Evolutionary conservation across 2,329 filamentous ascomycete genomes (phyloP), one percentile per base, ranked within the genome.

Genomic region (Beauveria brongniartii): DNA sequence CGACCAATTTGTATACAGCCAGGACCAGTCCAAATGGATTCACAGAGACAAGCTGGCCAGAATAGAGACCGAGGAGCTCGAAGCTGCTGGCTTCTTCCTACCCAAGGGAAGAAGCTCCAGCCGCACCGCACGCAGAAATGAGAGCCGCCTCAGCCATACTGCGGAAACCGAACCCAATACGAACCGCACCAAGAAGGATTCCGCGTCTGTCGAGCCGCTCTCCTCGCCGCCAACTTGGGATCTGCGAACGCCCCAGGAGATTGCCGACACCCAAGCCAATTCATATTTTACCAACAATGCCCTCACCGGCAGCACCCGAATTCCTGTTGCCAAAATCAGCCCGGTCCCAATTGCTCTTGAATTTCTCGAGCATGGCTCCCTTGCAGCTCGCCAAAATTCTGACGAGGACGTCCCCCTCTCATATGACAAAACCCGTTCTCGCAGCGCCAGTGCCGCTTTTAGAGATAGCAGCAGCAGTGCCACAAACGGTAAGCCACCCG

Each of bases 311-410:
- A 83, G 75, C 77, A 96, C 93, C 50, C 86, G 91, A 59, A 97
- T 99, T 70, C 94, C 94, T 1, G 81, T 97, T 43, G 86, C 91
- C 34, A 92, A 91, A 68, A 78, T 83, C 16, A 96, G 91, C 70
- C 89, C 90, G 2, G 82, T 85, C 22, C 91, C 92, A 12, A 87
- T 95, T 62, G 83, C 90, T 2, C 73, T 82, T 56, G 84, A 88
- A 55, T 84, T 87, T 64, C 78, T 91, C 51, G 92, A 93, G 65
- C 84, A 92, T 64, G 88, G 91, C 67, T 86, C 84, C 26, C 86
- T 85, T 24, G 78, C 88, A 50, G 76, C 81, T 59, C 84, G 92
- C 61, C 84, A 81, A 65, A 78, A 80, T 59, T 69, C 81, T 63
- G 74, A 74, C 28, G 74, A 75, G 28, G 84, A 88, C 54, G 84